A percentile compares a stretch with the other conserved stretches of the same genome.
Evolutionary conservation across 345 rosid species (phyloP).

Genomic region (Sisymbrium irio): DNA sequence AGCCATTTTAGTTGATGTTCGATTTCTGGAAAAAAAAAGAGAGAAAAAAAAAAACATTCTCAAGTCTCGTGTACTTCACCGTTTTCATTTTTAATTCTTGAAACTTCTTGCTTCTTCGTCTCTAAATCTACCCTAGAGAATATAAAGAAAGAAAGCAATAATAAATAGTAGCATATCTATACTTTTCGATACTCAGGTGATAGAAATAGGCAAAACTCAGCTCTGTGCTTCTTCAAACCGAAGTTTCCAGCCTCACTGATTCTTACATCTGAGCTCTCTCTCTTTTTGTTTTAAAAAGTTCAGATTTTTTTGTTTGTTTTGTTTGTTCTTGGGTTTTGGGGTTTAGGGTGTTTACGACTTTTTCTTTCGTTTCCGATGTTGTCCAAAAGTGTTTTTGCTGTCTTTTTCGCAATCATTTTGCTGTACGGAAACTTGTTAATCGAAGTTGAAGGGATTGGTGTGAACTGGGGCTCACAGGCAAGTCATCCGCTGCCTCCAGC

Average conservation of each 20-base stretch:
- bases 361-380: slow-evolving; percentile 21
- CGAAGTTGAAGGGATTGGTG: slow-evolving; percentile 45
- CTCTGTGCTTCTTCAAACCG: slow-evolving; percentile 20
- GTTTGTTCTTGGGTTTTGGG: background rate
- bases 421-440: slow-evolving; percentile 13
- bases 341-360: background rate
- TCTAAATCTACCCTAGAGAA: background rate
- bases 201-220: slow-evolving; percentile 11
- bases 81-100: slow-evolving; percentile 16
- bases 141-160: background rate
- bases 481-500: slow-evolving; percentile 55
- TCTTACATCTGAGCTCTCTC: slow-evolving; percentile 21
- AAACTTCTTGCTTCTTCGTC: slow-evolving; percentile 12
- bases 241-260: slow-evolving; percentile 15
- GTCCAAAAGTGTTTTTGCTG: slow-evolving; percentile 8
- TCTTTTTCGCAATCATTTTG: slow-evolving; percentile 15
- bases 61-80: slow-evolving; percentile 10
- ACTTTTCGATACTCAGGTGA: background rate
- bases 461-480: slow-evolving; percentile 79
- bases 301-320: background rate
- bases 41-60: slow-evolving; percentile 17
- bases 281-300: background rate
- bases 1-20: slow-evolving; percentile 28
- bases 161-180: background rate
- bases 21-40: background rate